Base-by-base conservation (phyloP, 1,139 yeast species). In the Zygoascus hellenicus region DNA sequence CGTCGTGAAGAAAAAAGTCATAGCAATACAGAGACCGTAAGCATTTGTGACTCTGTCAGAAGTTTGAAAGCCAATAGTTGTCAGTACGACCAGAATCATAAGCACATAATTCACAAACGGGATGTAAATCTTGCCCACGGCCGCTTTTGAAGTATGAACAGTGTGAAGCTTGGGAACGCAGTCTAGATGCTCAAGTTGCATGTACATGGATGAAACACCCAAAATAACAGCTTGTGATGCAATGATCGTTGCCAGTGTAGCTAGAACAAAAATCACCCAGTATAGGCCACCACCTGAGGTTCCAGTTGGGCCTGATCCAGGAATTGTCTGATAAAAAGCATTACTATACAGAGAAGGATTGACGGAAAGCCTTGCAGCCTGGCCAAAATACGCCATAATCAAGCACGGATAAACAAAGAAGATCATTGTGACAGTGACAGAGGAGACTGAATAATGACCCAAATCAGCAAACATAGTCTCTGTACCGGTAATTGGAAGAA, bases 401-500 rank as follows among this genome's bases (percentile, higher is more conserved):
- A 79, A 62, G 34, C 75, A 66, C 2, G 81, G 79, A 54, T 76
- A 78, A n/a, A 76, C 80, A 52, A 75, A 66, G 10, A 58, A 57
- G 0, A 69, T 52, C 50, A 77, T 58, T 2, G 81, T 68, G 29
- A 77, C 53, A 52, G 76, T 80, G 38, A 77, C 68, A 0, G 83
- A 77, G 7, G 67, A 55, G 35, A 66, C 65, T 1, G 80, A 78
- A 56, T 77, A 76, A 52, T 76, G 80, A 1, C 82, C 80, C 47
- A 78, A 67, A 60, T 79, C 83, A 3, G 82, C 80, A 64, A 79
- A 79, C 78, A 79, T 74, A 3, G 83, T 82, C 55, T 79, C 84
- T 2, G 77, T 68, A 37, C 84, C 84, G 0, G 84, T 78, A 22
- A 79, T 66, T 1, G 80, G 67, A 48, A 79, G 70, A 75, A 78